Percentiles rank a stretch among this genome's conserved stretches.
Evolutionary conservation across 2,329 filamentous ascomycete species (phyloP).

Genomic region (Sclerotinia sclerotiorum): DNA sequence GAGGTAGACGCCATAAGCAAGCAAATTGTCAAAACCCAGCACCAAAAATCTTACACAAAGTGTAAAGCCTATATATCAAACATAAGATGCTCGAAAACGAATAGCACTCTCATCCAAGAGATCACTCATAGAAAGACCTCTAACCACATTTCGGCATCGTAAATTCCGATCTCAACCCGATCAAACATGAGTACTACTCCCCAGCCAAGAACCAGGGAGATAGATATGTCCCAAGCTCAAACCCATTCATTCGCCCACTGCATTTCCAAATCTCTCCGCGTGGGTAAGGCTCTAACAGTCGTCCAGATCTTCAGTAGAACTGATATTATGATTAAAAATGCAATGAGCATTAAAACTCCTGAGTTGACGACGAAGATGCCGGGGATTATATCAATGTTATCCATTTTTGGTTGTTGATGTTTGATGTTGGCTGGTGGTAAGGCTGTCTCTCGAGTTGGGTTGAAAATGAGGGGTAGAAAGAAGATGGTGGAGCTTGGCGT

Average conservation of each 20-base stretch:
- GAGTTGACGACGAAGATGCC: conserved; percentile 18
- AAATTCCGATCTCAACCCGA: neutral
- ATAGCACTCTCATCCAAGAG: neutral
- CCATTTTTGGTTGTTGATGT: conserved; percentile 5
- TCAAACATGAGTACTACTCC: neutral
- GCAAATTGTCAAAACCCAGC: neutral
- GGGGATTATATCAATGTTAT: conserved; percentile 20
- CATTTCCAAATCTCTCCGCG: conserved; percentile 11
- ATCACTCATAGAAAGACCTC: neutral
- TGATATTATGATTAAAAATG: conserved; percentile 15
- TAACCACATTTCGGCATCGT: neutral
- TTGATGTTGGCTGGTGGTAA: too few species aligned
- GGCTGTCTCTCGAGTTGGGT: neutral
- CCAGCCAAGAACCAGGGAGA: neutral
- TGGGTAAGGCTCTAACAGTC: conserved; percentile 11
- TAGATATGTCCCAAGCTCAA: neutral
- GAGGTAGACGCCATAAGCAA: too few species aligned
- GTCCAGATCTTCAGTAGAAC: conserved; percentile 18
- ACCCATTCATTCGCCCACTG: conserved; percentile 1
- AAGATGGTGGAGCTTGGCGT: neutral
- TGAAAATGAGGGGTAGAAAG: neutral
- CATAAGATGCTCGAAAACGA: neutral
- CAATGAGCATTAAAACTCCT: conserved; percentile 10
- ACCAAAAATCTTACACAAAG: neutral
- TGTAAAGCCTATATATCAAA: too few species aligned